Percentiles rank a stretch among this genome's conserved stretches.
phyloP scores from a whole-genome alignment of 1,284 basidiomycete species.

The Acaromyces ingoldii region DNA sequence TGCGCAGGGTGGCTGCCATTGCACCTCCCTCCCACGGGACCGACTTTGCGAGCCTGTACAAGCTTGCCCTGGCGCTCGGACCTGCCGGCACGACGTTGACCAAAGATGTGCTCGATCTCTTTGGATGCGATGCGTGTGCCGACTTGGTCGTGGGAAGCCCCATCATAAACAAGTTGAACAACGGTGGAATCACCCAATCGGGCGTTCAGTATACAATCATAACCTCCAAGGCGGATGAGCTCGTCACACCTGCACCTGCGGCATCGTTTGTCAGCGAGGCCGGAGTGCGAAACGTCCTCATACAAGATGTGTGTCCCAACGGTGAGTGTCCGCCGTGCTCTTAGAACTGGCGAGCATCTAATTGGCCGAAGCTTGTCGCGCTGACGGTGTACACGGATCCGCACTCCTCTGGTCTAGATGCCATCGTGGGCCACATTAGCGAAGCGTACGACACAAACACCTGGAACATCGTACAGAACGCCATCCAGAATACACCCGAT shows the following conservation, averaged over 20 bases:
- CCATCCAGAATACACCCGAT: too few species aligned
- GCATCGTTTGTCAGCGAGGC: not conserved
- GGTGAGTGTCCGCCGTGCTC: too few species aligned
- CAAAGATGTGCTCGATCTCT: not conserved
- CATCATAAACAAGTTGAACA: not conserved
- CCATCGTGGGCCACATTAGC: too few species aligned
- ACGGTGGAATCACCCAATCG: not conserved
- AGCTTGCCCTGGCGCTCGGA: not conserved
- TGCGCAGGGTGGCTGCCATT: not conserved
- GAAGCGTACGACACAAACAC: too few species aligned
- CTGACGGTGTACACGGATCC: too few species aligned
- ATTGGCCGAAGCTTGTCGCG: too few species aligned
- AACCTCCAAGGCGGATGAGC: not conserved
- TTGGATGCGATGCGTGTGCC: not conserved
- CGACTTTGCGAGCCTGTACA: not conserved
- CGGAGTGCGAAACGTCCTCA: too few species aligned
- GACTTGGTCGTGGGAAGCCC: not conserved
- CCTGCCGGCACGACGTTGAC: not conserved
- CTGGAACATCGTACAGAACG: too few species aligned
- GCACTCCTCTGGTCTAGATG: too few species aligned
- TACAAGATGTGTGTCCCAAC: too few species aligned
- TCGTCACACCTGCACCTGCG: not conserved
- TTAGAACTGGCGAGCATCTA: too few species aligned
- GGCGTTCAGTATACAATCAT: not conserved
- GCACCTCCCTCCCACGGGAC: not conserved